phyloP scores from a whole-genome alignment of 106 monocot genomes.

The Chionographis japonica region DNA sequence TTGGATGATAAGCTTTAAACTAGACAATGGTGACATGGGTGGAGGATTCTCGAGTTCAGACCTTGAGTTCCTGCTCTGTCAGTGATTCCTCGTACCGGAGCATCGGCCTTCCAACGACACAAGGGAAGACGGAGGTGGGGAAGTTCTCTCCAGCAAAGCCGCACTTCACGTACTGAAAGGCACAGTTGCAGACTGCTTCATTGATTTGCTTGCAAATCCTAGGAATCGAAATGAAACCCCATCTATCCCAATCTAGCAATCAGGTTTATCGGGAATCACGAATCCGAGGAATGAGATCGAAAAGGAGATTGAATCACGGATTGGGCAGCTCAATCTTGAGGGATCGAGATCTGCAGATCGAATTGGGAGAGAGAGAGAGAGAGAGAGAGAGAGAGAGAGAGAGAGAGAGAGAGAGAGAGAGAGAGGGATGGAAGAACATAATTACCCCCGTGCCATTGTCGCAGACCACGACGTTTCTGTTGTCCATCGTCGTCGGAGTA shows the following conservation, averaged over 20 bases:
- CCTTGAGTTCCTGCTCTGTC: constrained; percentile 83
- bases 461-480: constrained; percentile 41
- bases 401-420: background rate
- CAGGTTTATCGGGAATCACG: no score
- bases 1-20: no score
- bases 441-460: constrained; percentile 56
- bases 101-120: constrained; percentile 88
- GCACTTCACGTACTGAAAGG: constrained; percentile 94
- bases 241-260: no score
- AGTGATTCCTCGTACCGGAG: constrained; percentile 96
- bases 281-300: no score
- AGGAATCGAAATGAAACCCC: no score
- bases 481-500: constrained; percentile 20
- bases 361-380: background rate
- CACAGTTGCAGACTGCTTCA: background rate
- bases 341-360: background rate
- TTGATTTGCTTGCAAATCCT: no score
- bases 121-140: constrained; percentile 92
- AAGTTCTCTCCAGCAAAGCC: constrained; percentile 99
- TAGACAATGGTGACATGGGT: no score
- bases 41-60: constrained; percentile 7
- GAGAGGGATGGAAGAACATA: background rate
- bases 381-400: background rate
- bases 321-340: background rate
- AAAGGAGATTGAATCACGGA: no score